phyloP scores from a whole-genome alignment of 2,329 filamentous ascomycete genomes.

The Leptographium radiaticola region DNA sequence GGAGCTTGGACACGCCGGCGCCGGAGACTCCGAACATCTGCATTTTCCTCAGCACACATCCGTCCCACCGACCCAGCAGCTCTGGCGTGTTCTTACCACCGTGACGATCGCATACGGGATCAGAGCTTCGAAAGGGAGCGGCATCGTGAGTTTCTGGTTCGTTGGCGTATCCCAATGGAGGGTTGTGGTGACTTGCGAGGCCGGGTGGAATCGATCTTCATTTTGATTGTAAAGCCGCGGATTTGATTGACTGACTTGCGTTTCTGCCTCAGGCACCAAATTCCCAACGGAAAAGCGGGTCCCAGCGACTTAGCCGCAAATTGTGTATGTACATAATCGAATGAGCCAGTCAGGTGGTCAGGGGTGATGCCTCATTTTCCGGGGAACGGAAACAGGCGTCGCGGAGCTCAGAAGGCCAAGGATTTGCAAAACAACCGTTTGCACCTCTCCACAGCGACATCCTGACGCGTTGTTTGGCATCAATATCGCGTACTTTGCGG shows the following conservation, averaged over 20 bases:
- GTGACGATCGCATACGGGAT: conserved; percentile 54
- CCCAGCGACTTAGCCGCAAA: neutral
- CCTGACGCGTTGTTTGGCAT: conserved; percentile 11
- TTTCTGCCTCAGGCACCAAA: neutral
- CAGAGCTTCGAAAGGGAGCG: conserved; percentile 50
- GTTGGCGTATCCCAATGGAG: conserved; percentile 2
- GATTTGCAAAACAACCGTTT: conserved; percentile 1
- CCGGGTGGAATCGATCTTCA: neutral
- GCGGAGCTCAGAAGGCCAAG: neutral
- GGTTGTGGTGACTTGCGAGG: conserved; percentile 3
- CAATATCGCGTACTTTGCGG: conserved; percentile 5
- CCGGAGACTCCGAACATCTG: conserved; percentile 54
- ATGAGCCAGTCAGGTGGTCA: neutral
- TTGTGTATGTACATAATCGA: neutral
- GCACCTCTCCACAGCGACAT: neutral
- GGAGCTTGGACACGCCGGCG: conserved; percentile 42
- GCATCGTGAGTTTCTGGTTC: conserved; percentile 32
- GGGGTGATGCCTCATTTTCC: conserved; percentile 1
- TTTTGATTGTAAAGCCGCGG: conserved; percentile 2
- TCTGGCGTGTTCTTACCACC: conserved; percentile 29
- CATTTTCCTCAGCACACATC: neutral
- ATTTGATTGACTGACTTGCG: neutral
- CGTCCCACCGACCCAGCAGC: neutral
- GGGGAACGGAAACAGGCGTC: neutral
- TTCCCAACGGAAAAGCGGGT: neutral